phyloP scores from a whole-genome alignment of 176 grass and related monocot genomes.

The Ensete ventricosum region DNA sequence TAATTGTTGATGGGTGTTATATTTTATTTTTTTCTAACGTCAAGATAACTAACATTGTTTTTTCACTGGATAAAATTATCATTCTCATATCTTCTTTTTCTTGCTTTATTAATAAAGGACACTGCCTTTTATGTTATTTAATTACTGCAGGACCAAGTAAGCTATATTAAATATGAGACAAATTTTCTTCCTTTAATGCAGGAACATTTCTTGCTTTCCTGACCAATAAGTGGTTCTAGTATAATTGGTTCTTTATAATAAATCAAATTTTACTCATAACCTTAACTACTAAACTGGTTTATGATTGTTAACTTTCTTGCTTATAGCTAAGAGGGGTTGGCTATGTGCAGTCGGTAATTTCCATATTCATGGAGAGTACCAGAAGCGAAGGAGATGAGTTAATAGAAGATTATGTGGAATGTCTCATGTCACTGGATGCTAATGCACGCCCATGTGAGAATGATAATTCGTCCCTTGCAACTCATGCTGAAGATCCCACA shows the following conservation, averaged over 20 bases:
- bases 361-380: constrained; percentile 33
- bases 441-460: constrained; percentile 32
- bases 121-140: background rate
- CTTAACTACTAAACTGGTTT: background rate
- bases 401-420: constrained; percentile 82
- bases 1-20: background rate
- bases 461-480: constrained; percentile 30
- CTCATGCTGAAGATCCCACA: constrained; percentile 18
- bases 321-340: background rate
- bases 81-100: background rate
- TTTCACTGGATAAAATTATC: background rate
- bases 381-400: constrained; percentile 45
- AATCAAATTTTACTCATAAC: background rate
- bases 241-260: background rate
- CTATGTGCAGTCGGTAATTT: background rate
- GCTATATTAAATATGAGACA: background rate
- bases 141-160: background rate
- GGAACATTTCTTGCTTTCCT: background rate
- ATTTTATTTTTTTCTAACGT: background rate
- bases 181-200: background rate
- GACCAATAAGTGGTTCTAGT: background rate
- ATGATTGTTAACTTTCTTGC: background rate
- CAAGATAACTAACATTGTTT: background rate
- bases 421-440: constrained; percentile 79
- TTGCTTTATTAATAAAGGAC: background rate